Evolutionary conservation across 75 land plant species (phyloP).

Genomic region (Selaginella tamariscina): DNA sequence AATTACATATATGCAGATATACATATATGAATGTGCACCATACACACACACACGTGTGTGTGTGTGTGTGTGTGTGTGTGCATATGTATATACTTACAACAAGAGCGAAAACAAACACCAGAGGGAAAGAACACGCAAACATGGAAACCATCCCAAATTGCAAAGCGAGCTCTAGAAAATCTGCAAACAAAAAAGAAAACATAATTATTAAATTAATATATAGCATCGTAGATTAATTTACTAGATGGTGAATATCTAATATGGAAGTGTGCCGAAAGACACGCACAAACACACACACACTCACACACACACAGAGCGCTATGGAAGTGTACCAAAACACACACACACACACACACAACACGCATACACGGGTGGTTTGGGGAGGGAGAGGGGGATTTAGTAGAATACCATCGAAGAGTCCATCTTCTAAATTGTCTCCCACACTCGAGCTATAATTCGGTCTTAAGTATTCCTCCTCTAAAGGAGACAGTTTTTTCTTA

Average conservation of each 20-base stretch:
- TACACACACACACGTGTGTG: neutral
- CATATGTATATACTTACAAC: conserved; percentile 22
- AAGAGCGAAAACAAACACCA: conserved; percentile 55
- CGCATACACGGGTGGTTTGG: too few species aligned
- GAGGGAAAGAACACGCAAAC: conserved; percentile 92
- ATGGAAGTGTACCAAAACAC: too few species aligned
- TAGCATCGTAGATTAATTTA: too few species aligned
- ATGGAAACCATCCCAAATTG: conserved; percentile 96
- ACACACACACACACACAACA: too few species aligned
- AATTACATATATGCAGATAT: neutral
- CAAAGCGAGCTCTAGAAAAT: conserved; percentile 82
- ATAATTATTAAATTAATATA: too few species aligned
- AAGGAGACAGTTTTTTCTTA: neutral
- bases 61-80: neutral
- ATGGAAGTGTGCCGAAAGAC: too few species aligned
- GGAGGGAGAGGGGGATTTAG: too few species aligned
- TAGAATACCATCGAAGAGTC: conserved; percentile 78
- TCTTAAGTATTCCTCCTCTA: conserved; percentile 48
- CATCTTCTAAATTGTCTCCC: conserved; percentile 76
- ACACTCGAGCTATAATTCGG: conserved; percentile 73
- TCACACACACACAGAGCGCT: too few species aligned
- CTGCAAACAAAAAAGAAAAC: conserved; percentile 34
- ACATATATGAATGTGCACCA: neutral
- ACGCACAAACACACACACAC: too few species aligned
- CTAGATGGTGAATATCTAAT: too few species aligned